A percentile compares a stretch with the other conserved stretches of the same genome.
Conservation (phyloP, 306 rosid species). For the Lathyrus sativus region DNA sequence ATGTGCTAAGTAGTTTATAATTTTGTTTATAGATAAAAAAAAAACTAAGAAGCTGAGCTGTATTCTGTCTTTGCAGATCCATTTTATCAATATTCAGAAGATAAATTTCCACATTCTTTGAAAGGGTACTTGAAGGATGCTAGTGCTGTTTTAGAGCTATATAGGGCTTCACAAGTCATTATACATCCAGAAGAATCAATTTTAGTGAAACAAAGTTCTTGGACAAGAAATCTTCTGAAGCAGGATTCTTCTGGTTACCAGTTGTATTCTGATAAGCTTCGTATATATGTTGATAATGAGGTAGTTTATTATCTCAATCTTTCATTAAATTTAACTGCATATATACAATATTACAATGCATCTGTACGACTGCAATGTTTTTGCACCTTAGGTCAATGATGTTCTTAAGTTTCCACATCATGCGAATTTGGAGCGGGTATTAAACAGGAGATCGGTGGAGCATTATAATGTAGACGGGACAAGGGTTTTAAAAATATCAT, state of each 20-base stretch:
- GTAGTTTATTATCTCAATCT: constrained; percentile 41
- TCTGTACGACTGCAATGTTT: constrained; percentile 27
- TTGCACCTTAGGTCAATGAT: constrained; percentile 53
- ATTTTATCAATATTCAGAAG: constrained; percentile 63
- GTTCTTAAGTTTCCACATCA: constrained; percentile 60
- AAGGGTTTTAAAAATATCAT: constrained; percentile 69
- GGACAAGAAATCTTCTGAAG: constrained; percentile 62
- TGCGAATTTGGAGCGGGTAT: constrained; percentile 63
- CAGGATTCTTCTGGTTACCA: constrained; percentile 37
- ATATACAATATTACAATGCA: constrained; percentile 12
- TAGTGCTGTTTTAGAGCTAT: constrained; percentile 62
- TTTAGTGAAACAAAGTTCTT: constrained; percentile 54
- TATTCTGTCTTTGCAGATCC: constrained; percentile 55
- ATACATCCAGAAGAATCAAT: constrained; percentile 63
- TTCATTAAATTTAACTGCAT: neutral
- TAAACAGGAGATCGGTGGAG: constrained; percentile 62
- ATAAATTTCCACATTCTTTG: constrained; percentile 57
- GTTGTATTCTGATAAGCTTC: constrained; percentile 36
- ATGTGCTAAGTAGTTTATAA: too few species aligned
- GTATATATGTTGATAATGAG: constrained; percentile 52
- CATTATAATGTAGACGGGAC: constrained; percentile 53
- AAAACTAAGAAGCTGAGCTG: neutral
- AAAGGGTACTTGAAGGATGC: constrained; percentile 76
- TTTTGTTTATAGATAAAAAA: too few species aligned
- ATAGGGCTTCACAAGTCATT: constrained; percentile 69